phyloP scores from a whole-genome alignment of 2,329 filamentous ascomycete species.

The Tolypocladium sp. region DNA sequence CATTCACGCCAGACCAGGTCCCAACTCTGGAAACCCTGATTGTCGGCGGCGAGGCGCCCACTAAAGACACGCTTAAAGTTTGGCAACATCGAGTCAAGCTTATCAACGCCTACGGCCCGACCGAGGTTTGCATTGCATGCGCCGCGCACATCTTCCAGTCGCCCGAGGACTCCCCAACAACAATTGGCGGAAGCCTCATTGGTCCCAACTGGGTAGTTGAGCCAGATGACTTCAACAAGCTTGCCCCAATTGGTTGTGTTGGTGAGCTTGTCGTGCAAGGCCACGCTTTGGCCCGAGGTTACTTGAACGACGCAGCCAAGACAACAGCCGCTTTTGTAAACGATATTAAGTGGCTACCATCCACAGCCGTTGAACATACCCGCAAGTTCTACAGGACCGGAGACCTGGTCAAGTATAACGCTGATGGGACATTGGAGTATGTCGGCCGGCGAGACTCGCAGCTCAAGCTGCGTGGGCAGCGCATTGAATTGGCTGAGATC shows the following conservation, averaged over 20 bases:
- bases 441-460: slow-evolving; percentile 46
- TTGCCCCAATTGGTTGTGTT: slow-evolving; percentile 9
- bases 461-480: slow-evolving; percentile 48
- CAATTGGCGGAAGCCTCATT: background rate
- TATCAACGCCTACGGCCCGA: slow-evolving; percentile 2
- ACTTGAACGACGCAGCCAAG: slow-evolving; percentile 6
- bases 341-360: slow-evolving; percentile 31
- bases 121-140: background rate
- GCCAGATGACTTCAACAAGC: slow-evolving; percentile 5
- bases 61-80: background rate
- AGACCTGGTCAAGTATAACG: slow-evolving; percentile 33
- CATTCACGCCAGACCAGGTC: background rate
- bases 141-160: background rate
- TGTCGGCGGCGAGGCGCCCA: background rate
- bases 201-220: slow-evolving; percentile 12
- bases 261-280: slow-evolving; percentile 19
- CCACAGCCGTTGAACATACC: background rate
- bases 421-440: slow-evolving; percentile 30
- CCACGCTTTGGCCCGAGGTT: slow-evolving; percentile 13
- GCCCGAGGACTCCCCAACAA: background rate
- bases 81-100: background rate
- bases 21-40: background rate
- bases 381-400: slow-evolving; percentile 33
- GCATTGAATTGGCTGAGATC: slow-evolving; percentile 34
- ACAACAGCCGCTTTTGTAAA: slow-evolving; percentile 16